phyloP scores from a whole-genome alignment of 306 rosid species.

The Carpinus fangiana region DNA sequence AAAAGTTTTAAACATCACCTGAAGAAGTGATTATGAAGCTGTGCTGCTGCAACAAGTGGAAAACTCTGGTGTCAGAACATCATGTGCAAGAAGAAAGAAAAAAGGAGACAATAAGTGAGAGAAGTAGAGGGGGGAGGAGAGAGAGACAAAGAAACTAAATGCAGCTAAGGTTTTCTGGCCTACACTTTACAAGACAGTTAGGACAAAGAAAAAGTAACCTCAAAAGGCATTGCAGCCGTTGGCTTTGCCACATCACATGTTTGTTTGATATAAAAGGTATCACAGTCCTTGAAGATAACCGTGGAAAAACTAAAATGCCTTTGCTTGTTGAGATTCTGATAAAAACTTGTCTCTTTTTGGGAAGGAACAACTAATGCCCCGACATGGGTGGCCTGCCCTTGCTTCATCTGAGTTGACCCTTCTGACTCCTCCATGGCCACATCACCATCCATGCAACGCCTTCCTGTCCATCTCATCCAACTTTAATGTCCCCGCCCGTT shows the following conservation, averaged over 20 bases:
- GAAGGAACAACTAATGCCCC: constrained; percentile 26
- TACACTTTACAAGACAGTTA: constrained; percentile 41
- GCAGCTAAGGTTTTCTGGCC: constrained; percentile 32
- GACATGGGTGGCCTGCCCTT: background rate
- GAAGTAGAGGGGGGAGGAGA: background rate
- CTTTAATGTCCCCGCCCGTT: constrained; percentile 63
- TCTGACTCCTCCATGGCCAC: no score
- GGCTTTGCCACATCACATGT: constrained; percentile 42
- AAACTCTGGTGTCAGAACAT: background rate
- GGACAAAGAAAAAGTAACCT: constrained; percentile 59
- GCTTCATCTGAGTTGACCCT: no score
- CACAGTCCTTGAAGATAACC: constrained; percentile 14
- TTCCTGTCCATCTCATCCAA: constrained; percentile 57
- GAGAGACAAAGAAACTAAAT: constrained; percentile 17
- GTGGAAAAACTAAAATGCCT: constrained; percentile 26
- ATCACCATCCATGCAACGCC: constrained; percentile 51
- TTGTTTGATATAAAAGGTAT: constrained; percentile 28
- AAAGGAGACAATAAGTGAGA: constrained; percentile 5
- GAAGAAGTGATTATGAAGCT: no score
- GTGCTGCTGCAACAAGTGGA: background rate
- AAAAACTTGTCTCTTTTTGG: constrained; percentile 18
- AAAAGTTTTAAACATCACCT: background rate
- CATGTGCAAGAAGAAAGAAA: background rate
- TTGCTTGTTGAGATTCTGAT: constrained; percentile 32
- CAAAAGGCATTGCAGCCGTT: constrained; percentile 37